Conservation (phyloP, 2,329 filamentous ascomycete genomes). For the Teratosphaeria viscida region DNA sequence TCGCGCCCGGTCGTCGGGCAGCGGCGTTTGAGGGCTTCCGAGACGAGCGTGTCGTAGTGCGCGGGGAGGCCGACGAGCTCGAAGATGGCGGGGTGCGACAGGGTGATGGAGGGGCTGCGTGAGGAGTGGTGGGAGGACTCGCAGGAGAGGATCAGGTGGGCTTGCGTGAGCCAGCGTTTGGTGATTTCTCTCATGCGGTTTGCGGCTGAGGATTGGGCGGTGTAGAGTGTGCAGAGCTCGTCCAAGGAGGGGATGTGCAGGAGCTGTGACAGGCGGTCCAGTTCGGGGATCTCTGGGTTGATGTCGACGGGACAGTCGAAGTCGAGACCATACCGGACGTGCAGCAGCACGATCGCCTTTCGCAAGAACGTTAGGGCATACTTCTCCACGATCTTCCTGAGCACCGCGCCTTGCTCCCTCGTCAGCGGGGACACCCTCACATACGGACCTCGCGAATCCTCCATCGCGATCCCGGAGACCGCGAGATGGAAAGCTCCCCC, state of each 20-base stretch:
- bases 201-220: conserved; percentile 28
- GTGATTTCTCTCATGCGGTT: conserved; percentile 41
- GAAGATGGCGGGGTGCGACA: conserved; percentile 82
- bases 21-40: conserved; percentile 71
- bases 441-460: conserved; percentile 1
- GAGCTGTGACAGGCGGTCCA: conserved; percentile 67
- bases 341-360: conserved; percentile 71
- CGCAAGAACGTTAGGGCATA: conserved; percentile 87
- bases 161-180: conserved; percentile 63
- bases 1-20: conserved; percentile 90
- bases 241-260: conserved; percentile 69
- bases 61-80: conserved; percentile 87
- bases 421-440: conserved; percentile 2
- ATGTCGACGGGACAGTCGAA: conserved; percentile 54
- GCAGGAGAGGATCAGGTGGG: conserved; percentile 15
- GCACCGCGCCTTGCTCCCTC: conserved; percentile 15
- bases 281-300: conserved; percentile 41
- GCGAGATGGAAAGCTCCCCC: conserved; percentile 6
- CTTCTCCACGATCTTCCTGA: conserved; percentile 48
- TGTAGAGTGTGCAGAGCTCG: conserved; percentile 58
- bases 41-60: conserved; percentile 85
- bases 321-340: conserved; percentile 80
- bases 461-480: conserved; percentile 7
- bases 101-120: conserved; percentile 33
- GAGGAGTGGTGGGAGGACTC: conserved; percentile 1